phyloP scores from a whole-genome alignment of 2,329 filamentous ascomycete genomes.

The Magnaporthiopsis poae region DNA sequence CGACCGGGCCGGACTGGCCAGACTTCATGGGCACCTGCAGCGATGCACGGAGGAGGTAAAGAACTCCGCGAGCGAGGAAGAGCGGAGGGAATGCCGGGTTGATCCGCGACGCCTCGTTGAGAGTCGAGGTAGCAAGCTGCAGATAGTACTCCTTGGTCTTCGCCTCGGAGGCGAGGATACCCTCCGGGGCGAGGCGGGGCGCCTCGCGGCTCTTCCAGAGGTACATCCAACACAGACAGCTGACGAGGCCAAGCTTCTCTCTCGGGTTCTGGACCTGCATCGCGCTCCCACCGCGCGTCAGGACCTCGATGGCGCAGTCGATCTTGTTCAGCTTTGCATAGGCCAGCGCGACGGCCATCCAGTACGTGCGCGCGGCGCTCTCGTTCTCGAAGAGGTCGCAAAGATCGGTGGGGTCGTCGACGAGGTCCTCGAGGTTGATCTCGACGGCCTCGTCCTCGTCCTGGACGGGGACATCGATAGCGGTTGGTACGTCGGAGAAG shows the following conservation, averaged over 20 bases:
- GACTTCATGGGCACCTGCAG: conserved; percentile 65
- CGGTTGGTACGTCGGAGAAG: conserved; percentile 55
- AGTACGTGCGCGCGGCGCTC: conserved; percentile 78
- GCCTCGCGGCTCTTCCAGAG: conserved; percentile 81
- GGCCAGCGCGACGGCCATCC: conserved; percentile 94
- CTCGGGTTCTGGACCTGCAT: conserved; percentile 61
- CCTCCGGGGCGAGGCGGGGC: conserved; percentile 51
- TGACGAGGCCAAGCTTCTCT: conserved; percentile 76
- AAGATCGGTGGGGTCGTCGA: conserved; percentile 88
- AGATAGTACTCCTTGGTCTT: conserved; percentile 92
- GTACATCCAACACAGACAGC: conserved; percentile 82
- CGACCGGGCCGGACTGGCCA: conserved; percentile 49
- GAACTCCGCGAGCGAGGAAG: conserved; percentile 80
- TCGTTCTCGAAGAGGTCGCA: conserved; percentile 94
- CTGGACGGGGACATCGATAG: conserved; percentile 58
- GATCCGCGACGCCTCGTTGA: conserved; percentile 92
- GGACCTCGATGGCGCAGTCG: conserved; percentile 68
- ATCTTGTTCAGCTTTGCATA: conserved; percentile 94
- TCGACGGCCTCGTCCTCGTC: conserved; percentile 72
- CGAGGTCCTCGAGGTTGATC: conserved; percentile 80
- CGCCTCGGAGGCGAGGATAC: conserved; percentile 55
- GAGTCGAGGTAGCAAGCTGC: conserved; percentile 74
- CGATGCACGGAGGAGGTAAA: conserved; percentile 79
- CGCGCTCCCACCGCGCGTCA: conserved; percentile 64
- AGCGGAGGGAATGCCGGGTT: conserved; percentile 87